Conservation (phyloP, 768 basidiomycete species). For the Lanmaoa rubissima region DNA sequence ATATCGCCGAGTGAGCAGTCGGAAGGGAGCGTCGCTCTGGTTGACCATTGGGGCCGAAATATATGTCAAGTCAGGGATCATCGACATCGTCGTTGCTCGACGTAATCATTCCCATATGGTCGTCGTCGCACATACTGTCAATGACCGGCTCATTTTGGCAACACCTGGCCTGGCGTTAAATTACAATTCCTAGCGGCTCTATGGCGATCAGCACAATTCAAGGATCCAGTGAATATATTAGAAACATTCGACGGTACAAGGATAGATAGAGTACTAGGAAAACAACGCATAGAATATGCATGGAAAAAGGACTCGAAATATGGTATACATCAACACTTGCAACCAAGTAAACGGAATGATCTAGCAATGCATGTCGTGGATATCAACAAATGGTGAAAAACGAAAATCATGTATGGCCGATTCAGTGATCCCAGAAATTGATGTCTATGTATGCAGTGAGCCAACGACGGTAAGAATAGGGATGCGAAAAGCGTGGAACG, state of each 20-base stretch:
- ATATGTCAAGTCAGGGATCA: conserved; percentile 31
- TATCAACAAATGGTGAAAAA: conserved; percentile 18
- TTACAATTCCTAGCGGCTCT: neutral
- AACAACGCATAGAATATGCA: neutral
- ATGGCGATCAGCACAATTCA: neutral
- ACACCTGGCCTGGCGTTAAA: neutral
- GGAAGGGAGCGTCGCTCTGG: conserved; percentile 76
- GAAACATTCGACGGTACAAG: conserved; percentile 15
- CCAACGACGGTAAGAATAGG: conserved; percentile 1
- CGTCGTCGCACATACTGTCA: neutral
- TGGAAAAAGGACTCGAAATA: neutral
- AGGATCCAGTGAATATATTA: conserved; percentile 17
- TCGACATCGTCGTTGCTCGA: neutral
- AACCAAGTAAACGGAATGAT: conserved; percentile 13
- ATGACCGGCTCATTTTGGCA: neutral
- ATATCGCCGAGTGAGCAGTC: conserved; percentile 56
- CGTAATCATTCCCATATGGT: neutral
- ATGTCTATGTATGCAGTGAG: conserved; percentile 12
- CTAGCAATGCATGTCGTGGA: conserved; percentile 26
- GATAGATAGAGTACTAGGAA: conserved; percentile 2
- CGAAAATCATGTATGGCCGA: conserved; percentile 1
- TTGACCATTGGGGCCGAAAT: conserved; percentile 78
- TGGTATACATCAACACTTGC: conserved; percentile 21
- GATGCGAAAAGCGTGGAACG: conserved; percentile 5
- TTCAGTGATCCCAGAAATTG: conserved; percentile 8